These are phyloP conservation scores for Neophaeococcomyces aloes DNA, from an alignment of 2,329 filamentous ascomycete species.

Conservation along the genomic window DNA sequence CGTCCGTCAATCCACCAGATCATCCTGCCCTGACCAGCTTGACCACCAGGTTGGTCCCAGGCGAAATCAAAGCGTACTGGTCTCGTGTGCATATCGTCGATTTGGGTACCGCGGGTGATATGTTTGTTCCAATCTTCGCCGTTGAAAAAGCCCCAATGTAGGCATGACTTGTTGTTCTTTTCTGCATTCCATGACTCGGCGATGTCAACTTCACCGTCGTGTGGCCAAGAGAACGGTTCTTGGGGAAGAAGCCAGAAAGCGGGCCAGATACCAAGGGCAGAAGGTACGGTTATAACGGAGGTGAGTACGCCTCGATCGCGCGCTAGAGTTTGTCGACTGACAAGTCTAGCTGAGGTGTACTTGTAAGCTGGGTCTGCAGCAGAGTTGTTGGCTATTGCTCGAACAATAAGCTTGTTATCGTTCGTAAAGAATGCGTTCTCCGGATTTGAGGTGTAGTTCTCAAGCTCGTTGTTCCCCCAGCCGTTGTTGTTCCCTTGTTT, in stretches of 20 bases:
- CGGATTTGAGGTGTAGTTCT: conserved; percentile 16
- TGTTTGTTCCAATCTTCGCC: conserved; percentile 19
- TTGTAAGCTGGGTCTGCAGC: conserved; percentile 14
- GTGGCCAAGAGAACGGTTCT: conserved; percentile 21
- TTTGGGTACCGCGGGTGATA: conserved; percentile 15
- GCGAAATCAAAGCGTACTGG: conserved; percentile 21
- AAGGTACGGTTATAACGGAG: conserved; percentile 17
- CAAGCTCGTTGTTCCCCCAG: conserved; percentile 22
- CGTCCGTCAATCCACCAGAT: conserved; percentile 21
- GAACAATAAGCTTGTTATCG: conserved; percentile 18
- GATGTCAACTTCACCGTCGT: conserved; percentile 21
- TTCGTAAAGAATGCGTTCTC: conserved; percentile 18
- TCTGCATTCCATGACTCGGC: conserved; percentile 22
- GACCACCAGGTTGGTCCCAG: conserved; percentile 14
- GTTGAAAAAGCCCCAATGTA: conserved; percentile 21
- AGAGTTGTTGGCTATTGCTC: conserved; percentile 14
- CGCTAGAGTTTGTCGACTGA: conserved; percentile 17
- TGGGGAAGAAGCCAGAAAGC: conserved; percentile 21
- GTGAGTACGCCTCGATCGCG: conserved; percentile 17
- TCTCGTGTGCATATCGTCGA: conserved; percentile 15
- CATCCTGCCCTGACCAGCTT: conserved; percentile 10
- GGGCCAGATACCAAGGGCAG: conserved; percentile 19
- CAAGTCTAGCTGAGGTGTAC: conserved; percentile 20
- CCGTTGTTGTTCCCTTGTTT: conserved; percentile 21
- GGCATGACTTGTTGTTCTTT: conserved; percentile 17